Percentiles rank a stretch among this genome's conserved stretches.
These are phyloP conservation scores for Paracamarosporium sp. DNA, from an alignment of 2,329 filamentous ascomycete species.

Conservation along the genomic window DNA sequence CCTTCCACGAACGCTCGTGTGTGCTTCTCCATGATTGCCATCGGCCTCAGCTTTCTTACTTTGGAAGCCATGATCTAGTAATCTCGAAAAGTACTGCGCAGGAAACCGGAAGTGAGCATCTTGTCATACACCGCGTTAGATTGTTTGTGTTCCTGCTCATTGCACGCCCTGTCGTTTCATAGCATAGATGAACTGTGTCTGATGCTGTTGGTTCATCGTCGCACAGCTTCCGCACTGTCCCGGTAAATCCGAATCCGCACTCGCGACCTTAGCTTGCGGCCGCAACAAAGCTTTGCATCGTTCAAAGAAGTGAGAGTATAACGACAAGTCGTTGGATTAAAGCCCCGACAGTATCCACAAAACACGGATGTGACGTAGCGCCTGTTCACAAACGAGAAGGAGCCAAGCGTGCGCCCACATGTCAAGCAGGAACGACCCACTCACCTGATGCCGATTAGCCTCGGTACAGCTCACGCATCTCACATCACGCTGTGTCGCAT, in stretches of 20 bases:
- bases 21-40: too few species aligned
- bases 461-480: neutral
- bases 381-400: neutral
- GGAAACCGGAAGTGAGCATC: too few species aligned
- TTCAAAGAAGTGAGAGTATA: neutral
- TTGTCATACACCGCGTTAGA: too few species aligned
- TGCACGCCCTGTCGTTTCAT: neutral
- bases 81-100: too few species aligned
- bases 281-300: neutral
- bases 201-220: neutral
- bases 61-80: too few species aligned
- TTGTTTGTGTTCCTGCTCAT: neutral
- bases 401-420: constrained; percentile 6
- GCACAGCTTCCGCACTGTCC: neutral
- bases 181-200: neutral
- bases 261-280: neutral
- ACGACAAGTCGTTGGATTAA: constrained; percentile 1
- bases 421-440: constrained; percentile 2
- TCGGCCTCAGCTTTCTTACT: too few species aligned
- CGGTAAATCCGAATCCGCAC: neutral
- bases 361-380: constrained; percentile 2
- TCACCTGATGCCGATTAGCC: neutral
- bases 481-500: constrained; percentile 5
- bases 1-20: too few species aligned
- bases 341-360: constrained; percentile 1